Evolutionary conservation across 345 rosid species (phyloP).

Genomic region (Hevea brasiliensis): DNA sequence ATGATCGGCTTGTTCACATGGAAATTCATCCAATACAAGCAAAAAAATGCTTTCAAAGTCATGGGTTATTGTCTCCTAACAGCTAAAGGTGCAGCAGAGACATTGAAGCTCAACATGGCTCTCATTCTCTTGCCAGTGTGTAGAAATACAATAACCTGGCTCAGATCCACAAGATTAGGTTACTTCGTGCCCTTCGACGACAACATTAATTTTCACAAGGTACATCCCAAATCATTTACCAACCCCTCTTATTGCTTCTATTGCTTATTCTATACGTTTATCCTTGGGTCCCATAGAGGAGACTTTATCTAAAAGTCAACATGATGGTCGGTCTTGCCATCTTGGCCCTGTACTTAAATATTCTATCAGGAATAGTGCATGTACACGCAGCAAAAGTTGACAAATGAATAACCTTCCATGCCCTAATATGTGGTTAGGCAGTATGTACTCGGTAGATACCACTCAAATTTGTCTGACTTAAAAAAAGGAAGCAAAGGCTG

Average conservation of each 20-base stretch:
- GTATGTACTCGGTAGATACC: background rate
- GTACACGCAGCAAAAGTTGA: conserved; percentile 45
- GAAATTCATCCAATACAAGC: conserved; percentile 86
- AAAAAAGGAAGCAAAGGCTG: too few species aligned
- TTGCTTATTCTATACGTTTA: conserved; percentile 37
- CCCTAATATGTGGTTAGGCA: background rate
- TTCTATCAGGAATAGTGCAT: conserved; percentile 16
- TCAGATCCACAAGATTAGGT: conserved; percentile 75
- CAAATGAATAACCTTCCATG: conserved; percentile 14
- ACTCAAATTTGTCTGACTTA: background rate
- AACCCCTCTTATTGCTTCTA: background rate
- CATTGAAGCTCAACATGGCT: conserved; percentile 94
- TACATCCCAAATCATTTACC: conserved; percentile 14
- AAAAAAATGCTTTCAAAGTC: conserved; percentile 59
- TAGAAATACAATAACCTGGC: conserved; percentile 94
- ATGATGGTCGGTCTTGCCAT: conserved; percentile 23
- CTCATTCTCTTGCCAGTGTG: conserved; percentile 96
- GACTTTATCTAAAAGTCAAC: conserved; percentile 31
- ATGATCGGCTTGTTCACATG: conserved; percentile 83
- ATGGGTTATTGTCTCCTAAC: conserved; percentile 95
- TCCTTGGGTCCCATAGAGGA: conserved; percentile 39
- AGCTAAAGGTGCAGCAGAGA: conserved; percentile 97
- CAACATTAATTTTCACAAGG: conserved; percentile 99
- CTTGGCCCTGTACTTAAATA: background rate
- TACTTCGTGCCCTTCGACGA: conserved; percentile 86